These are phyloP conservation scores for Dioscorea dumetorum DNA, from an alignment of 106 monocot species.

Conservation along the genomic window DNA sequence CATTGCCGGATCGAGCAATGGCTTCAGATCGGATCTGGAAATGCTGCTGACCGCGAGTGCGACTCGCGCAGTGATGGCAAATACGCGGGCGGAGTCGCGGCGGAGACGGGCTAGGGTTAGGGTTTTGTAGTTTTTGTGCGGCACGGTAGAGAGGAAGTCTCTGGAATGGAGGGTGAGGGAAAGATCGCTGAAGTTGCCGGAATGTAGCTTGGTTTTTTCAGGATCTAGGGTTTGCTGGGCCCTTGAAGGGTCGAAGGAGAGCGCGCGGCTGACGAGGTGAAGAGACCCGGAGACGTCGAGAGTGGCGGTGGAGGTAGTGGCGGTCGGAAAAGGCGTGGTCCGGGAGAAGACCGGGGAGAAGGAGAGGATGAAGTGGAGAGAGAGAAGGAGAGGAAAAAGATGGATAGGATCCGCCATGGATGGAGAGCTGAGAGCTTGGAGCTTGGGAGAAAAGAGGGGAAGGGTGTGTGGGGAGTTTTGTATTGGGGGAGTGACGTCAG, in stretches of 20 bases:
- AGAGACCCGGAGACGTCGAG: conserved; percentile 47
- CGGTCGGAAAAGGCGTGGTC: not conserved
- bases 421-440: not conserved
- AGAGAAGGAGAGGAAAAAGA: conserved; percentile 12
- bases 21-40: conserved; percentile 38
- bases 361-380: conserved; percentile 12
- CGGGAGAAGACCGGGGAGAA: conserved; percentile 1
- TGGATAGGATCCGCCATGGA: conserved; percentile 10
- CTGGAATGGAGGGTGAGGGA: conserved; percentile 42
- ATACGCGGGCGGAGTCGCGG: conserved; percentile 46
- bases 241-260: conserved; percentile 25
- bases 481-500: no score
- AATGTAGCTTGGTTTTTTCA: not conserved
- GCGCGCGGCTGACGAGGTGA: conserved; percentile 12
- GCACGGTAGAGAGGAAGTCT: conserved; percentile 22
- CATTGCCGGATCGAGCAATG: not conserved
- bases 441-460: not conserved
- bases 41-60: conserved; percentile 31
- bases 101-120: conserved; percentile 52
- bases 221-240: conserved; percentile 12
- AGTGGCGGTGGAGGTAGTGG: conserved; percentile 13
- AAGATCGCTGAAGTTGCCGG: not conserved
- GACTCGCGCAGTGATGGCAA: conserved; percentile 20
- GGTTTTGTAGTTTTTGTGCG: conserved; percentile 40
- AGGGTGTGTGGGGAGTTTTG: no score